Percentiles rank a stretch among this genome's conserved stretches.
phyloP scores from a whole-genome alignment of 2,329 filamentous ascomycete species.

The Polychaeton citri region DNA sequence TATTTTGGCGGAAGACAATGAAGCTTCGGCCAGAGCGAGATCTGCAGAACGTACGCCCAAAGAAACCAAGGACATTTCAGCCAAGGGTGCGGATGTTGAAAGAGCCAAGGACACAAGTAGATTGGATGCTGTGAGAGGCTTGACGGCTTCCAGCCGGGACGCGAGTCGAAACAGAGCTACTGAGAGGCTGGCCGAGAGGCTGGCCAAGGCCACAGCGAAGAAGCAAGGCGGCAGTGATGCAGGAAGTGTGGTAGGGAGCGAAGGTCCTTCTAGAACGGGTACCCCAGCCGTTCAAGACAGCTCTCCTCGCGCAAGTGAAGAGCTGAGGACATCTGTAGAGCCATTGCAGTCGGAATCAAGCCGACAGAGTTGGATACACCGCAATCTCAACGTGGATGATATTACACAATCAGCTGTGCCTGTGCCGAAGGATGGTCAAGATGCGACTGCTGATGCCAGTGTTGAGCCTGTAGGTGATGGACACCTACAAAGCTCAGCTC shows the following conservation, averaged over 20 bases:
- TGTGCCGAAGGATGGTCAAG: too few species aligned
- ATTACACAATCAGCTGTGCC: too few species aligned
- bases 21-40: constrained; percentile 31
- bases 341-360: too few species aligned
- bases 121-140: too few species aligned
- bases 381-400: too few species aligned
- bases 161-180: constrained; percentile 55
- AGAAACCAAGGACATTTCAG: constrained; percentile 12
- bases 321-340: too few species aligned
- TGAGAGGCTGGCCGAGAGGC: constrained; percentile 74
- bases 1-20: constrained; percentile 71
- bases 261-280: constrained; percentile 37
- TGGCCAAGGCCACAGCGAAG: constrained; percentile 75
- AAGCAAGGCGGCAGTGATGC: constrained; percentile 43
- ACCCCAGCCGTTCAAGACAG: constrained; percentile 35
- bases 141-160: constrained; percentile 34
- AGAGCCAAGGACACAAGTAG: constrained; percentile 1
- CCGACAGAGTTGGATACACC: too few species aligned
- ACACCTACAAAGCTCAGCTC: constrained; percentile 9
- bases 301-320: too few species aligned
- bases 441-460: too few species aligned
- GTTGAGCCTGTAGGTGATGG: neutral
- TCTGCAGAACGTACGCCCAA: constrained; percentile 24
- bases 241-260: constrained; percentile 35
- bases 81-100: constrained; percentile 1